Conservation (phyloP, 768 basidiomycete genomes). For the Hebeloma cylindrosporum region DNA sequence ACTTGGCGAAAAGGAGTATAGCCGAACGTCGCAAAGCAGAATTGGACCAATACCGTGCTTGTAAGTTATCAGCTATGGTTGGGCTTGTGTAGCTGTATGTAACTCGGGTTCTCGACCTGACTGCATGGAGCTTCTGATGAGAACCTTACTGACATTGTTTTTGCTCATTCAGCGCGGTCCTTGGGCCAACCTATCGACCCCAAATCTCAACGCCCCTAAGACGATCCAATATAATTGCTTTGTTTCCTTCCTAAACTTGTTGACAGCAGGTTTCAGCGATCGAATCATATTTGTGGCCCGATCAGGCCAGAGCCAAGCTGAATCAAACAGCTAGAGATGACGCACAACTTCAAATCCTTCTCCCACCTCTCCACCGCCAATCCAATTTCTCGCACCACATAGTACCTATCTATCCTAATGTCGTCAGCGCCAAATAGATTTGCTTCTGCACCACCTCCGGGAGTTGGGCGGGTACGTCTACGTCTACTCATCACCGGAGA, state of each 20-base stretch:
- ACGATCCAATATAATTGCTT: too few species aligned
- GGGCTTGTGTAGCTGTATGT: neutral
- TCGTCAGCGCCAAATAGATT: neutral
- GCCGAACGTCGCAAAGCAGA: conserved; percentile 32
- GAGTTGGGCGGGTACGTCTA: conserved; percentile 19
- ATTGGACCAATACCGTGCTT: conserved; percentile 30
- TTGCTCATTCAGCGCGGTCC: too few species aligned
- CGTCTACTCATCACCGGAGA: neutral
- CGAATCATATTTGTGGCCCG: too few species aligned
- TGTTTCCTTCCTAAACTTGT: too few species aligned
- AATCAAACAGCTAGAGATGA: neutral
- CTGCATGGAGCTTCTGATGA: neutral
- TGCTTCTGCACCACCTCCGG: conserved; percentile 9
- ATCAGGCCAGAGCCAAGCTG: neutral
- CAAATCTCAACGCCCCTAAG: too few species aligned
- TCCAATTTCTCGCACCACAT: neutral
- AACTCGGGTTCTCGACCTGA: neutral
- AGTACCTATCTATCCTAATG: conserved; percentile 7
- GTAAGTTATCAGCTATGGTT: conserved; percentile 21
- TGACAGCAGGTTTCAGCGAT: too few species aligned
- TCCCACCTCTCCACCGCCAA: neutral
- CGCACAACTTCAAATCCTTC: neutral
- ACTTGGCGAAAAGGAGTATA: conserved; percentile 33
- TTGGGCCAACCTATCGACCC: too few species aligned
- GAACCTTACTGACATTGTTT: neutral